A percentile compares a stretch with the other conserved stretches of the same genome.
These are phyloP conservation scores for Aplosporella prunicola DNA, from an alignment of 2,329 filamentous ascomycete genomes.

Conservation along the genomic window DNA sequence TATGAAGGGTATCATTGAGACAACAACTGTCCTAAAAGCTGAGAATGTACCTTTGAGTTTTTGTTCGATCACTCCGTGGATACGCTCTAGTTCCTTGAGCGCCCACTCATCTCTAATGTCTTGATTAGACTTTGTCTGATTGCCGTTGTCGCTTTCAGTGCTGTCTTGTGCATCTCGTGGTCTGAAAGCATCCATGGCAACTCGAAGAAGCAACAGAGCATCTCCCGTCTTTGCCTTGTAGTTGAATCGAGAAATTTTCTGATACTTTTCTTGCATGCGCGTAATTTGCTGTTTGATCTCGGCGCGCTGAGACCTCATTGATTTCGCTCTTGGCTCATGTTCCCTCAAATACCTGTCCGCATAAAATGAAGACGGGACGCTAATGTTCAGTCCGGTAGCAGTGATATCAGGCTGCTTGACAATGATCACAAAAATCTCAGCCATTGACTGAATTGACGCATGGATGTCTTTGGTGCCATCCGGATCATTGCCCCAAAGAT, in stretches of 20 bases:
- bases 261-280: slow-evolving; percentile 19
- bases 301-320: slow-evolving; percentile 6
- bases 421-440: slow-evolving; percentile 46
- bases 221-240: slow-evolving; percentile 23
- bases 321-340: slow-evolving; percentile 3
- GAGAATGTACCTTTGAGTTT: too few species aligned
- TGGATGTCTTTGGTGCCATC: slow-evolving; percentile 23
- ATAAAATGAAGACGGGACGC: slow-evolving; percentile 46
- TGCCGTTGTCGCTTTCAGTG: too few species aligned
- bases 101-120: too few species aligned
- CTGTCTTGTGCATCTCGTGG: too few species aligned
- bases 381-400: slow-evolving; percentile 34
- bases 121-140: too few species aligned
- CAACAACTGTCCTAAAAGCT: too few species aligned
- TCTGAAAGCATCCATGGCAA: slow-evolving; percentile 27
- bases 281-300: slow-evolving; percentile 37
- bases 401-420: slow-evolving; percentile 24
- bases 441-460: slow-evolving; percentile 27
- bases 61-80: too few species aligned
- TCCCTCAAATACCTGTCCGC: slow-evolving; percentile 47
- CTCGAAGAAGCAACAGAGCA: slow-evolving; percentile 29
- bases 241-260: slow-evolving; percentile 2
- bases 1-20: too few species aligned
- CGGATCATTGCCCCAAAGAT: slow-evolving; percentile 38
- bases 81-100: too few species aligned